Conservation (phyloP, 495 filamentous ascomycete genomes). For the Lichina pygmaea region DNA sequence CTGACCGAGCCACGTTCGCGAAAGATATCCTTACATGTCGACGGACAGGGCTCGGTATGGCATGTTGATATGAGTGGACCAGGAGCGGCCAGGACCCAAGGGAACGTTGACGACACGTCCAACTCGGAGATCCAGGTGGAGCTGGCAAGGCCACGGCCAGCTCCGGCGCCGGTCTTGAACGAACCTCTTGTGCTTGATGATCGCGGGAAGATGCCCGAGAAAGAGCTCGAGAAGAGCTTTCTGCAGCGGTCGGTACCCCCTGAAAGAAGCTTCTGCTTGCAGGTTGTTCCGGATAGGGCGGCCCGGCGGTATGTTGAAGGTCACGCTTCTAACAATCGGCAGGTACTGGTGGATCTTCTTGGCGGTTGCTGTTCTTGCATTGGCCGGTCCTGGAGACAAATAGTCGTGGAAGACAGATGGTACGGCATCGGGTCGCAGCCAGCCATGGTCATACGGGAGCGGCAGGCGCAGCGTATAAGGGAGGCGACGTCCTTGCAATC, state of each 20-base stretch:
- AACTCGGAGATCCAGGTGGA: background rate
- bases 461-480: too few species aligned
- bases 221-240: conserved; percentile 4
- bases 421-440: background rate
- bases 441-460: too few species aligned
- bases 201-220: conserved; percentile 3
- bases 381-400: conserved; percentile 1
- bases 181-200: conserved; percentile 2
- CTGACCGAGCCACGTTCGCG: background rate
- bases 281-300: background rate
- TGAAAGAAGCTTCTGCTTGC: background rate
- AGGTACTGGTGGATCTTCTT: conserved; percentile 5
- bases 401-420: background rate
- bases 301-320: background rate
- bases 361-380: background rate
- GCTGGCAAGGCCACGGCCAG: background rate
- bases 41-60: background rate
- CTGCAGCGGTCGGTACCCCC: conserved; percentile 4
- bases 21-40: background rate
- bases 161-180: conserved; percentile 2
- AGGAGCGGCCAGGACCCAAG: background rate
- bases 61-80: background rate
- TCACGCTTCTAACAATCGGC: background rate
- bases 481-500: too few species aligned
- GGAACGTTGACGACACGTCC: background rate